These are phyloP conservation scores for Scheffersomyces illinoinensis DNA, from an alignment of 1,139 yeast species.

Conservation along the genomic window DNA sequence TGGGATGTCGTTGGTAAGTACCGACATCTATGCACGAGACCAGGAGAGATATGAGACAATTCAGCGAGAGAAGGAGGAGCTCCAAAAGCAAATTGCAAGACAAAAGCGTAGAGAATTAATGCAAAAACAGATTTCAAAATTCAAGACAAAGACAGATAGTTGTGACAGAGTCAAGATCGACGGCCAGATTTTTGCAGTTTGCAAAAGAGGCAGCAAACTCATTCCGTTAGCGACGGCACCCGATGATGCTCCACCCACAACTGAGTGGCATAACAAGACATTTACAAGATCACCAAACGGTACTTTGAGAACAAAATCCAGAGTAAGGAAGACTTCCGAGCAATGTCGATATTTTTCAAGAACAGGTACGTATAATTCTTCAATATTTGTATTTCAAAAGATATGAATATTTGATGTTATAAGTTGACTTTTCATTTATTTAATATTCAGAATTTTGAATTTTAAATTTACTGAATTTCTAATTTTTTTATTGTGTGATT, in stretches of 20 bases:
- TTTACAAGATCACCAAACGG: constrained; percentile 28
- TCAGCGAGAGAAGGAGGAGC: constrained; percentile 14
- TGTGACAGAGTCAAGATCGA: constrained; percentile 40
- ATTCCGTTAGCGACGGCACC: constrained; percentile 26
- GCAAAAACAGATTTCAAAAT: constrained; percentile 19
- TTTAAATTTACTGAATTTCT: too few relatives aligned
- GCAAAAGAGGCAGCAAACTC: constrained; percentile 32
- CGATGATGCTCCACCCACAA: constrained; percentile 1
- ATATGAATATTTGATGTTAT: not conserved
- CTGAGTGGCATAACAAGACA: constrained; percentile 31
- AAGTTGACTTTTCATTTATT: constrained; percentile 1
- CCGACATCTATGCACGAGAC: constrained; percentile 34
- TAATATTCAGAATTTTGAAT: not conserved
- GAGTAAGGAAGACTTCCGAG: constrained; percentile 15
- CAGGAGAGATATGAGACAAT: constrained; percentile 13
- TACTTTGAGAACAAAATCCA: constrained; percentile 18
- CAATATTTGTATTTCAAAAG: not conserved
- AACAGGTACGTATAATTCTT: constrained; percentile 36
- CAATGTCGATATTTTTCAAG: constrained; percentile 42
- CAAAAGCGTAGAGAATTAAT: constrained; percentile 10
- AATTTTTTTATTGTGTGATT: not conserved
- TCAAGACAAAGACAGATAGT: constrained; percentile 29
- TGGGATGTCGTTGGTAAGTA: constrained; percentile 39
- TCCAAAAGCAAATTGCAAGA: constrained; percentile 17
- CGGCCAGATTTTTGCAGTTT: constrained; percentile 36